These are phyloP conservation scores for Rubus parviflorus DNA, from an alignment of 306 rosid genomes.

Conservation along the genomic window DNA sequence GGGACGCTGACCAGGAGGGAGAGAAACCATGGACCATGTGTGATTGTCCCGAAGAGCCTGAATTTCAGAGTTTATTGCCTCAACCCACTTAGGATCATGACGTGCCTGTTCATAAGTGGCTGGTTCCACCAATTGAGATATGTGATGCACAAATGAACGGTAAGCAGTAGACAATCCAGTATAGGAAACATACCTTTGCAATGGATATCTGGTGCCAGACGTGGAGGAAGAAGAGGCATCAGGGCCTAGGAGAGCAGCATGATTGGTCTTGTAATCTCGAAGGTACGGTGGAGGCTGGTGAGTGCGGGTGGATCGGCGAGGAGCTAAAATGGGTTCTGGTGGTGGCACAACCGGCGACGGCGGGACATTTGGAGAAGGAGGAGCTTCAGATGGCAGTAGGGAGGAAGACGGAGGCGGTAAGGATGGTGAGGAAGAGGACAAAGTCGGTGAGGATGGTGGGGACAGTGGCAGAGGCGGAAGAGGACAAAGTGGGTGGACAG, in stretches of 20 bases:
- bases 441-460: no score
- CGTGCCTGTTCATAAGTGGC: background rate
- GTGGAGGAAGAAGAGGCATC: background rate
- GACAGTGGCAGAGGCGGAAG: no score
- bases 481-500: no score
- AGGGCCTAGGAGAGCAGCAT: slow-evolving; percentile 10
- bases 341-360: no score
- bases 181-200: slow-evolving; percentile 3
- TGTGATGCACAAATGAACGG: background rate
- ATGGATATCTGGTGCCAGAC: background rate
- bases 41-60: background rate
- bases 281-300: background rate
- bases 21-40: no score
- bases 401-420: no score
- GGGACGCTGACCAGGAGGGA: no score
- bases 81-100: slow-evolving; percentile 1
- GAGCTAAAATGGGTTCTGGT: fast-evolving
- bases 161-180: background rate
- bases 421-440: no score
- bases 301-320: background rate
- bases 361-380: no score
- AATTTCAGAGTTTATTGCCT: background rate
- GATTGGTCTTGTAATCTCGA: background rate
- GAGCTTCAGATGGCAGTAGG: no score
- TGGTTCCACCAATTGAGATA: background rate